Evolutionary conservation across 495 filamentous ascomycete species (phyloP).

Genomic region (Immersiella caudata): DNA sequence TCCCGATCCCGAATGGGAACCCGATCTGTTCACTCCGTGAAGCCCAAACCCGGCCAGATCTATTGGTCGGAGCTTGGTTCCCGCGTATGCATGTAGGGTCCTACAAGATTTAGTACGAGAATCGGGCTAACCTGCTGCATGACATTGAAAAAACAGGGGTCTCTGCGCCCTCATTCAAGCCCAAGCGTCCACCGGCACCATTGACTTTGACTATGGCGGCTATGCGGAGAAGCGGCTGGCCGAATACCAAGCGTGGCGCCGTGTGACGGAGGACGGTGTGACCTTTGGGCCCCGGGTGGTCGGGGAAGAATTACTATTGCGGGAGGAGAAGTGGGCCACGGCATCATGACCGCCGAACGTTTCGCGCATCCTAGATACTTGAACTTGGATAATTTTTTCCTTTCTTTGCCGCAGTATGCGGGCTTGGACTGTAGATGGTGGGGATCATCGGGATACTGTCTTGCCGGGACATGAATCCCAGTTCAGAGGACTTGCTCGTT

Average conservation of each 20-base stretch:
- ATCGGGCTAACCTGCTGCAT: slow-evolving; percentile 2
- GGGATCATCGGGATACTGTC: too few relatives aligned
- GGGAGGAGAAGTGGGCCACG: background rate
- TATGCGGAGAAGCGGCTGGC: slow-evolving; percentile 9
- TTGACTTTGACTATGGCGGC: slow-evolving; percentile 2
- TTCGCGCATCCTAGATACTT: too few relatives aligned
- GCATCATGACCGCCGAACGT: background rate
- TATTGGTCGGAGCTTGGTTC: too few relatives aligned
- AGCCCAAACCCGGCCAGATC: too few relatives aligned
- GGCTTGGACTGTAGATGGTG: too few relatives aligned
- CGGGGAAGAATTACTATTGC: slow-evolving; percentile 4
- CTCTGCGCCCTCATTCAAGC: slow-evolving; percentile 4
- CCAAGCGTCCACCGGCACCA: background rate
- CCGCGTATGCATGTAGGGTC: too few relatives aligned
- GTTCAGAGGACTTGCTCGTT: too few relatives aligned
- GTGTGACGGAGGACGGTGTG: background rate
- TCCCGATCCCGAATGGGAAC: too few relatives aligned
- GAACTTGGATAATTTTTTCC: too few relatives aligned
- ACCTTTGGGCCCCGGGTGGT: background rate
- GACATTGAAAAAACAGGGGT: background rate
- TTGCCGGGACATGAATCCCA: too few relatives aligned
- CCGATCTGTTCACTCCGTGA: too few relatives aligned
- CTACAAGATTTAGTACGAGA: background rate
- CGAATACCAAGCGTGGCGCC: background rate
- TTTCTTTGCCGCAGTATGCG: too few relatives aligned